Base-by-base conservation (phyloP, 2,329 filamentous ascomycete species). In the Conoideocrella luteorostrata region DNA sequence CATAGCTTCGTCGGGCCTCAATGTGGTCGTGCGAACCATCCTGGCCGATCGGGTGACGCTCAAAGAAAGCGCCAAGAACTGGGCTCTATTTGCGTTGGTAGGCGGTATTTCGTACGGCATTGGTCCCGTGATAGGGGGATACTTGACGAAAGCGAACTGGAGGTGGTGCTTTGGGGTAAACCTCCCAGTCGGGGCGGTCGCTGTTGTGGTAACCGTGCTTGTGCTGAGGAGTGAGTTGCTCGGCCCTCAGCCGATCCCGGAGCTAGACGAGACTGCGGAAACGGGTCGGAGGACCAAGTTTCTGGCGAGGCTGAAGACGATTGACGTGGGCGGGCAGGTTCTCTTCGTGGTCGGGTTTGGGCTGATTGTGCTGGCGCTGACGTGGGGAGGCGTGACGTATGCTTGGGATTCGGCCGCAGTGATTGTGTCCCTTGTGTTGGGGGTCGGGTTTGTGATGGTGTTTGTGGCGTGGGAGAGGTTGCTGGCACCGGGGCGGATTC, bases 161-260 rank as follows among this genome's bases (percentile, higher is more conserved):
- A 66, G 80, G 39, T 86, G 82, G 71, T 81, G 78, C 54, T 86
- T 86, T 56, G 78, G 72, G 29, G 71, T 84, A 43, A 78, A 77
- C 47, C 65, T 81, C n/a, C 78, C 78, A 13, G 68, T 82, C 33
- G 70, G 66, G 2, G 63, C 69, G 3, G 52, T 74, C 17, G 74
- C 71, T 5, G 65, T 82, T 28, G 38, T 74, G n/a, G 46, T 78
- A 32, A 67, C 77, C 39, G 75, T 76, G 52, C 59, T 81, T 43
- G 51, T 84, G 26, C 68, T 84, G 24, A 70, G 78, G 17, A 70
- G 74, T 23, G 74, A 82, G 34, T 69, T 85, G 6, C 66, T 83
- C 1, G 73, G 74, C 0, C 68, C 75, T 2, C 69, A 74, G 43
- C 64, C 64, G 5, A 65, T 69, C 32, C 66, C 68, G 13, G 75